A percentile compares a stretch with the other conserved stretches of the same genome.
Conservation (phyloP, 2,329 filamentous ascomycete genomes). For the Sphaerulina populicola region DNA sequence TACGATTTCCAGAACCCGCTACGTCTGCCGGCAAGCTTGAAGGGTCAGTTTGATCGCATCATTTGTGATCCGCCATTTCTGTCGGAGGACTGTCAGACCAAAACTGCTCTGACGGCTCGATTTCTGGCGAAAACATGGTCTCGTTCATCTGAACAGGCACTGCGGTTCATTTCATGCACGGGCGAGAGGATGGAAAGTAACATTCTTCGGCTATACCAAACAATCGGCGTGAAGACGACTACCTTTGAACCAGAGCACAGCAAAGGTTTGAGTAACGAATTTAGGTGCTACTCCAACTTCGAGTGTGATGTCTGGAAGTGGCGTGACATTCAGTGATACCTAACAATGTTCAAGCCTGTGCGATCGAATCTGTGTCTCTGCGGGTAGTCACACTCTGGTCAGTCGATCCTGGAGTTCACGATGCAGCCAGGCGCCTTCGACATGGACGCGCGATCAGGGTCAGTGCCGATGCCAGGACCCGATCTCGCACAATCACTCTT, state of each 20-base stretch:
- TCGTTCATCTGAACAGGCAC: conserved; percentile 3
- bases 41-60: conserved; percentile 58
- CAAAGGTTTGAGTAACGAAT: conserved; percentile 71
- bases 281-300: conserved; percentile 71
- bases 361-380: neutral
- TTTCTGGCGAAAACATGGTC: conserved; percentile 55
- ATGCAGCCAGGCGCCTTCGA: neutral
- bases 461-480: too few relatives aligned
- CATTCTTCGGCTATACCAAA: conserved; percentile 58
- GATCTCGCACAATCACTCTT: too few relatives aligned
- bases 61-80: conserved; percentile 74
- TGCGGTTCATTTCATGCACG: conserved; percentile 58
- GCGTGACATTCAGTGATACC: conserved; percentile 11
- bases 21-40: conserved; percentile 52
- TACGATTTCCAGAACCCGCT: conserved; percentile 67
- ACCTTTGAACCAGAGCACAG: conserved; percentile 61
- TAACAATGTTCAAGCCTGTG: neutral
- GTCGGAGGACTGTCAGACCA: conserved; percentile 72
- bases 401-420: neutral
- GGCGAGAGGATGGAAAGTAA: conserved; percentile 66
- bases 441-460: too few relatives aligned
- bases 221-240: conserved; percentile 55
- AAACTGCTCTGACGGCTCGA: conserved; percentile 66
- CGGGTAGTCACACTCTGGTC: neutral
- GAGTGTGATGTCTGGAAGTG: conserved; percentile 44